Percentiles rank a stretch among this genome's conserved stretches.
phyloP scores from a whole-genome alignment of 2,329 filamentous ascomycete species.

The Ophiosphaerella herpotricha region DNA sequence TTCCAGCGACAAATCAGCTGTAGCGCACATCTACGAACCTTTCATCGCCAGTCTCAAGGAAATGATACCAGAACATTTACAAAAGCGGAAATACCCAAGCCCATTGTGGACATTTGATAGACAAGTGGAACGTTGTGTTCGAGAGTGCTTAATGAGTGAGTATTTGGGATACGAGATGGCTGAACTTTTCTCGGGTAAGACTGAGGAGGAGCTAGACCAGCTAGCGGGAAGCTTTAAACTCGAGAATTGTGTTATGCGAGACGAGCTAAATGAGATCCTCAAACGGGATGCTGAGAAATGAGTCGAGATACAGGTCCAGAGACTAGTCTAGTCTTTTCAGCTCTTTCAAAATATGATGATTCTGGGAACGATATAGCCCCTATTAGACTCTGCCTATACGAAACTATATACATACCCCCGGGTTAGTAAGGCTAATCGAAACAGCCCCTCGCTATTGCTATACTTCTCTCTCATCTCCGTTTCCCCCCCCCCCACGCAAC shows the following conservation, averaged over 20 bases:
- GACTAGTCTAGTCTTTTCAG: too few relatives aligned
- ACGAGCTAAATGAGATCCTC: slow-evolving; percentile 9
- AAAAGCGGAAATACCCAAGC: slow-evolving; percentile 15
- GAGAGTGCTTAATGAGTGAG: slow-evolving; percentile 13
- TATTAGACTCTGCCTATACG: too few relatives aligned
- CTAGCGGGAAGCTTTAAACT: slow-evolving; percentile 10
- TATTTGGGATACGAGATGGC: slow-evolving; percentile 15
- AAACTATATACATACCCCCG: too few relatives aligned
- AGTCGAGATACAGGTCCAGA: too few relatives aligned
- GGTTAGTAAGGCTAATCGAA: too few relatives aligned
- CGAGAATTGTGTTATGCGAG: slow-evolving; percentile 11
- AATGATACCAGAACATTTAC: slow-evolving; percentile 12
- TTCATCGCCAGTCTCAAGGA: slow-evolving; percentile 10
- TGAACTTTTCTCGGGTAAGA: slow-evolving; percentile 14
- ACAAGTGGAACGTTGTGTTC: slow-evolving; percentile 11
- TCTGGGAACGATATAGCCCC: too few relatives aligned
- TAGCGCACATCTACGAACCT: slow-evolving; percentile 13
- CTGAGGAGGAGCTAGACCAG: slow-evolving; percentile 12
- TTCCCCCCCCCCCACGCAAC: too few relatives aligned
- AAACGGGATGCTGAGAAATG: not conserved
- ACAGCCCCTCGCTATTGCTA: too few relatives aligned
- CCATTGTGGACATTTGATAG: slow-evolving; percentile 9
- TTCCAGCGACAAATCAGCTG: slow-evolving; percentile 8
- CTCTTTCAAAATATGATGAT: too few relatives aligned
- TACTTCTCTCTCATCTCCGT: too few relatives aligned